These are phyloP conservation scores for Mycena filopes DNA, from an alignment of 768 basidiomycete genomes.

Conservation along the genomic window DNA sequence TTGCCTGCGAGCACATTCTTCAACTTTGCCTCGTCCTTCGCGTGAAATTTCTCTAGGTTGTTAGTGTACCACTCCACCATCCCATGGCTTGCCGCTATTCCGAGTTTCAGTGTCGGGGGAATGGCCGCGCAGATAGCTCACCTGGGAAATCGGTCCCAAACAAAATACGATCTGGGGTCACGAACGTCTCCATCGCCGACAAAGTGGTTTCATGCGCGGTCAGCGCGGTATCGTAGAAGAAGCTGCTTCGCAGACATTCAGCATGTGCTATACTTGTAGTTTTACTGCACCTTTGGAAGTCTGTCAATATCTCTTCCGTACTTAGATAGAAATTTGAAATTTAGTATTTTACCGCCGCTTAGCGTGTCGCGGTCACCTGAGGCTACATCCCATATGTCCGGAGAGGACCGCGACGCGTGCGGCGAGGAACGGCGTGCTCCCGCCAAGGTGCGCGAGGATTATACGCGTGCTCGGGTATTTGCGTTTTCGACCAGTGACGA, in stretches of 20 bases:
- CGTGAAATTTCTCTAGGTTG: conserved; percentile 62
- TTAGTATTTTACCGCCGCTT: conserved; percentile 2
- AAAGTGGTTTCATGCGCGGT: conserved; percentile 66
- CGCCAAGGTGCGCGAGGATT: conserved; percentile 82
- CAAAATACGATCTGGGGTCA: conserved; percentile 61
- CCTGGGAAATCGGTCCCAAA: conserved; percentile 86
- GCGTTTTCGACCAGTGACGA: conserved; percentile 75
- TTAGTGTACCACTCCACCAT: conserved; percentile 72
- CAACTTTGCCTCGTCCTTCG: conserved; percentile 49
- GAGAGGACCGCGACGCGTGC: conserved; percentile 76
- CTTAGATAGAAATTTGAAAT: conserved; percentile 27
- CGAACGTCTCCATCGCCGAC: conserved; percentile 61
- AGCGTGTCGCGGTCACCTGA: conserved; percentile 40
- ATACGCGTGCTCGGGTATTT: conserved; percentile 68
- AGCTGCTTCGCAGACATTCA: no score
- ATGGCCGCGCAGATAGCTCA: conserved; percentile 38
- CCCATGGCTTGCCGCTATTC: conserved; percentile 64
- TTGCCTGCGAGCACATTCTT: conserved; percentile 59
- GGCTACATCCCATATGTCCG: conserved; percentile 72
- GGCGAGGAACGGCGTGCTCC: conserved; percentile 71
- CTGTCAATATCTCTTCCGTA: conserved; percentile 72
- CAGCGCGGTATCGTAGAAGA: conserved; percentile 81
- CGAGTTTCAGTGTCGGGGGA: neutral
- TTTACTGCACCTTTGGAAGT: no score
- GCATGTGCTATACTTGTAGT: no score